A percentile compares a stretch with the other conserved stretches of the same genome.
phyloP scores from a whole-genome alignment of 2,329 filamentous ascomycete species.

The Fusarium torulosum region DNA sequence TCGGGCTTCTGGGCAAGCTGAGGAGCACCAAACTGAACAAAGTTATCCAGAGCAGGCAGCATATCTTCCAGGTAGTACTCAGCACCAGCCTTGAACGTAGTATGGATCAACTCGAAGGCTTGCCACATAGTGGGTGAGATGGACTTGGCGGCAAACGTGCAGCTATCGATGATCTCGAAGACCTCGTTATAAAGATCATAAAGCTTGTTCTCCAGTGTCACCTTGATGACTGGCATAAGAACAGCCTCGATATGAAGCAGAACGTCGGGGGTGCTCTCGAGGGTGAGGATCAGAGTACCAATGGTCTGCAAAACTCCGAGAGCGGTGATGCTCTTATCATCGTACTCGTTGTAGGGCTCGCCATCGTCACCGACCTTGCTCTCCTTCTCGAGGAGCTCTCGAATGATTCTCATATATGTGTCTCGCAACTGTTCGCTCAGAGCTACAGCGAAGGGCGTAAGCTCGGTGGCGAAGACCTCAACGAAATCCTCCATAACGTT shows the following conservation, averaged over 20 bases:
- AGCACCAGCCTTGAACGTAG: slow-evolving; percentile 96
- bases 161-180: slow-evolving; percentile 99
- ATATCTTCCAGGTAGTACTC: slow-evolving; percentile 99
- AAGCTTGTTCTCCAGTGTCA: slow-evolving; percentile 97
- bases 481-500: slow-evolving; percentile 99
- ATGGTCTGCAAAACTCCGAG: slow-evolving; percentile 97
- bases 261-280: slow-evolving; percentile 97
- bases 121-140: slow-evolving; percentile 99
- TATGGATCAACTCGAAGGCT: slow-evolving; percentile 95
- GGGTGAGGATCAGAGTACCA: slow-evolving; percentile 93
- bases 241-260: slow-evolving; percentile 94
- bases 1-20: slow-evolving; percentile 84
- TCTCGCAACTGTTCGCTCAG: slow-evolving; percentile 95
- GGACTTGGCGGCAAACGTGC: slow-evolving; percentile 95
- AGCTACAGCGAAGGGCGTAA: slow-evolving; percentile 96
- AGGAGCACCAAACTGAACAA: slow-evolving; percentile 89
- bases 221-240: slow-evolving; percentile 95
- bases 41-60: slow-evolving; percentile 97
- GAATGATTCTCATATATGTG: slow-evolving; percentile 93
- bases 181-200: slow-evolving; percentile 98
- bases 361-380: slow-evolving; percentile 80
- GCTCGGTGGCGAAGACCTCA: slow-evolving; percentile 95
- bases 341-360: slow-evolving; percentile 89
- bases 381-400: slow-evolving; percentile 90
- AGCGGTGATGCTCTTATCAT: slow-evolving; percentile 98